These are phyloP conservation scores for Arxiozyma slooffiae DNA, from an alignment of 1,139 yeast genomes.

Conservation along the genomic window DNA sequence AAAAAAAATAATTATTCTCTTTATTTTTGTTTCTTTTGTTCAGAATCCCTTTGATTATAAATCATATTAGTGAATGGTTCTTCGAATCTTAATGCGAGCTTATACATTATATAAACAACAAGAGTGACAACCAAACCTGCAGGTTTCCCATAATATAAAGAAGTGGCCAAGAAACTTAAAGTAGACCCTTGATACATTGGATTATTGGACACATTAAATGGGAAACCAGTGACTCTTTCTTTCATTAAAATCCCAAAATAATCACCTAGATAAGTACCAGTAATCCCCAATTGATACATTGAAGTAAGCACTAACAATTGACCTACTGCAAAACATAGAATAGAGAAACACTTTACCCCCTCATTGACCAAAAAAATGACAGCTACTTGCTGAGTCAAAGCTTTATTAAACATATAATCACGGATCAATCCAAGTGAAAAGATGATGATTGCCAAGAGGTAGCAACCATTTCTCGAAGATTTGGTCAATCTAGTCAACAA, in stretches of 20 bases:
- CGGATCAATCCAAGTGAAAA: constrained; percentile 76
- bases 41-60: constrained; percentile 51
- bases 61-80: constrained; percentile 94
- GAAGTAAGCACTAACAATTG: constrained; percentile 71
- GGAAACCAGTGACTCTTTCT: constrained; percentile 85
- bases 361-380: constrained; percentile 36
- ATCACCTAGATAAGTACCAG: constrained; percentile 95
- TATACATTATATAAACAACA: constrained; percentile 72
- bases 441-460: constrained; percentile 67
- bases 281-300: constrained; percentile 90
- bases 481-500: constrained; percentile 56
- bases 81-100: constrained; percentile 74
- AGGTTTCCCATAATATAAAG: constrained; percentile 81
- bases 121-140: constrained; percentile 68
- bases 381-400: constrained; percentile 49
- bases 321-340: constrained; percentile 49
- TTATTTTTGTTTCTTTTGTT: constrained; percentile 1
- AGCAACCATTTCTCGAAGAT: constrained; percentile 71
- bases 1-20: too few species aligned
- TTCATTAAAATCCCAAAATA: constrained; percentile 93
- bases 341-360: constrained; percentile 38
- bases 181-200: constrained; percentile 97
- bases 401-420: constrained; percentile 65
- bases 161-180: constrained; percentile 81
- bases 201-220: constrained; percentile 80